These are phyloP conservation scores for Aspergillus pseudoglaucus DNA, from an alignment of 2,329 filamentous ascomycete genomes.

Conservation along the genomic window DNA sequence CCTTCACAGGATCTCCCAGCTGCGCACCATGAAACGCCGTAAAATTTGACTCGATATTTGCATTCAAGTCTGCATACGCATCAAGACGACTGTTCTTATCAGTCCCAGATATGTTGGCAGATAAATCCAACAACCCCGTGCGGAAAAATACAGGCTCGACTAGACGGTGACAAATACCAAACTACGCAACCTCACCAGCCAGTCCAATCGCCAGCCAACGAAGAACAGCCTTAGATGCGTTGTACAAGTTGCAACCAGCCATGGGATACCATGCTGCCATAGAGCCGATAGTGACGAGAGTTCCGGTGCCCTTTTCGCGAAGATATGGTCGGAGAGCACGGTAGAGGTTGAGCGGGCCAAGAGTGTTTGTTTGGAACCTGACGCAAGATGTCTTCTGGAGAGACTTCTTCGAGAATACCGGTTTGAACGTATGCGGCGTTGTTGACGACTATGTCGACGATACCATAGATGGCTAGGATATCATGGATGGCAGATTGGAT, in stretches of 20 bases:
- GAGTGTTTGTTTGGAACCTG: constrained; percentile 34
- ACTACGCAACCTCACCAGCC: constrained; percentile 23
- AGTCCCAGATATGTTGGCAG: constrained; percentile 6
- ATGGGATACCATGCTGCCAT: constrained; percentile 23
- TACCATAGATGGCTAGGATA: background rate
- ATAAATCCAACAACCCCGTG: constrained; percentile 21
- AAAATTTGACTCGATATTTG: constrained; percentile 10
- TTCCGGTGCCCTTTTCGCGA: constrained; percentile 23
- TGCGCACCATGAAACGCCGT: constrained; percentile 19
- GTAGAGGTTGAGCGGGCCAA: constrained; percentile 32
- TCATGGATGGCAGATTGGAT: background rate
- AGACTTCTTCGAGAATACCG: constrained; percentile 24
- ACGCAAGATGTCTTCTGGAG: constrained; percentile 14
- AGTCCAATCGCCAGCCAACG: constrained; percentile 7
- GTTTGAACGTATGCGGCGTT: constrained; percentile 25
- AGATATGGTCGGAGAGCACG: constrained; percentile 33
- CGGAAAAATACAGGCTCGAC: constrained; percentile 35
- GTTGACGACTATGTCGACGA: constrained; percentile 24
- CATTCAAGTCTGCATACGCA: constrained; percentile 19
- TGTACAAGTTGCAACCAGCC: constrained; percentile 26
- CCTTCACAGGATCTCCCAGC: constrained; percentile 25
- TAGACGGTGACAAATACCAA: constrained; percentile 29
- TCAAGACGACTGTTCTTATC: constrained; percentile 10
- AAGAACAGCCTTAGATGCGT: constrained; percentile 26
- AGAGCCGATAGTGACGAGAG: constrained; percentile 32